Evolutionary conservation across 441 rosid species (phyloP).

Genomic region (Syzygium malaccense): DNA sequence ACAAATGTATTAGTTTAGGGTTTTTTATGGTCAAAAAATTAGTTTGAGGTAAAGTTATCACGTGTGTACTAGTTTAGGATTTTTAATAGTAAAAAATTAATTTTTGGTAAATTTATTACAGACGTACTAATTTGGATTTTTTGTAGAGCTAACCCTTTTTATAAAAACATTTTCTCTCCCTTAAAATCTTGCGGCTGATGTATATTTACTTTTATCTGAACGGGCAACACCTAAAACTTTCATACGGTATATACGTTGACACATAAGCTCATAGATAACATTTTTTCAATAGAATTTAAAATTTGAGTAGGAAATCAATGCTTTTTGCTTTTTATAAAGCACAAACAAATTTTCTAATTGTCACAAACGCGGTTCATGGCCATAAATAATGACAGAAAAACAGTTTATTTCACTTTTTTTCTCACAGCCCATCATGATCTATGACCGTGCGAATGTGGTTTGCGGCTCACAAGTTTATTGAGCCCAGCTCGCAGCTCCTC

Average conservation of each 20-base stretch:
- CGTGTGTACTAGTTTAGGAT: fast-evolving
- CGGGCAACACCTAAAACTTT: not conserved
- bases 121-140: no score
- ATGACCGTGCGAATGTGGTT: not conserved
- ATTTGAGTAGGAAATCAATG: not conserved
- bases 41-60: no score
- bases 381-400: not conserved
- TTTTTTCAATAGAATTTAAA: no score
- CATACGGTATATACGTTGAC: not conserved
- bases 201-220: not conserved
- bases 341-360: not conserved
- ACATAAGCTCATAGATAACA: not conserved
- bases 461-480: not conserved
- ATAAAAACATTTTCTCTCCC: not conserved
- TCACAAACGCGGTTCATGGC: not conserved
- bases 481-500: not conserved
- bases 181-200: not conserved
- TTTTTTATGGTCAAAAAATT: no score
- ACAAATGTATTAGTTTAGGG: no score
- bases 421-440: not conserved
- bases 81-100: no score
- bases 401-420: not conserved
- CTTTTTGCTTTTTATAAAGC: not conserved
- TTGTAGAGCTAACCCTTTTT: not conserved
- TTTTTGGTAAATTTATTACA: no score